Percentiles rank a stretch among this genome's conserved stretches.
phyloP scores from a whole-genome alignment of 768 basidiomycete genomes.

The Naganishia onofrii region DNA sequence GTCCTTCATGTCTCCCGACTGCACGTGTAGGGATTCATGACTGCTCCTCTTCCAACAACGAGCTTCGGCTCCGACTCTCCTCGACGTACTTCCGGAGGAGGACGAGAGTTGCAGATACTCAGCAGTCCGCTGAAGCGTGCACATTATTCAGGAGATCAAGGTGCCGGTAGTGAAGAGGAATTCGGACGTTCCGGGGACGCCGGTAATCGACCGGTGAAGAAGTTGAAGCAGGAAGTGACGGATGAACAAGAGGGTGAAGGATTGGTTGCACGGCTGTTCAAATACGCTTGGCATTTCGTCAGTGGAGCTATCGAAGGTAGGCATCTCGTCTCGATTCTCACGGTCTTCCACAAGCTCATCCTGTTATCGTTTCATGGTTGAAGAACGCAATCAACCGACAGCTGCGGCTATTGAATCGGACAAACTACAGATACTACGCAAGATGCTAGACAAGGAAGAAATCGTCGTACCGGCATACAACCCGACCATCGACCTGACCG shows the following conservation, averaged over 20 bases:
- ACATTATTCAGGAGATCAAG: not conserved
- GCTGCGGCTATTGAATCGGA: constrained; percentile 6
- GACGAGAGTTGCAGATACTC: not conserved
- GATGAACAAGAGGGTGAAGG: constrained; percentile 6
- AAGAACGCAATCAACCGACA: not conserved
- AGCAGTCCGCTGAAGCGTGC: not conserved
- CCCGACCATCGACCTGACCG: constrained; percentile 11
- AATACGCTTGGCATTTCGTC: constrained; percentile 19
- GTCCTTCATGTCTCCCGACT: constrained; percentile 1
- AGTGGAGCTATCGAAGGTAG: not conserved
- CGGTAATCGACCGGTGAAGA: not conserved
- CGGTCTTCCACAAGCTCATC: not conserved
- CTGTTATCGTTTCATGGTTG: not conserved
- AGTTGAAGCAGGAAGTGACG: not conserved
- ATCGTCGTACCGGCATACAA: constrained; percentile 5
- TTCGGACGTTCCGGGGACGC: not conserved
- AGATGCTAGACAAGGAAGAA: constrained; percentile 17
- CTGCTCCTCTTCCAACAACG: constrained; percentile 2
- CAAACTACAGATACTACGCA: constrained; percentile 21
- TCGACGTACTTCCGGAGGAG: not conserved
- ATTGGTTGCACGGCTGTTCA: not conserved
- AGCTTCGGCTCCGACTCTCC: constrained; percentile 8
- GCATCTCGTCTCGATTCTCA: not conserved
- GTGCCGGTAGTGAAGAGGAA: not conserved
- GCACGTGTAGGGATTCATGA: not conserved